Evolutionary conservation across 208 protist species (phyloP).

Genomic region (Balamuthia mandrillaris): DNA sequence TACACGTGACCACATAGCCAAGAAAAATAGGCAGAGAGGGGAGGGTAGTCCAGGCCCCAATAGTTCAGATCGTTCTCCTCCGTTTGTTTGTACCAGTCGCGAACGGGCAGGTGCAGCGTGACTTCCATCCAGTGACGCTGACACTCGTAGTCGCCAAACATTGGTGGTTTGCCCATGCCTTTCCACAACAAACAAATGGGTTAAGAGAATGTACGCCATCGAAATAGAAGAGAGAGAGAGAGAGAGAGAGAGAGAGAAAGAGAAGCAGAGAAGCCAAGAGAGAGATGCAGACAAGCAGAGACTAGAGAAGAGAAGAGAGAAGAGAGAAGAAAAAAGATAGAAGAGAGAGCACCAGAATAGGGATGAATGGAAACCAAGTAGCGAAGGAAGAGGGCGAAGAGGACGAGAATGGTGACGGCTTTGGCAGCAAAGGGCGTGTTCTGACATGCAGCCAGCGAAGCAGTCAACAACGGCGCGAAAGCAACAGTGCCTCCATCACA

Average conservation of each 20-base stretch:
- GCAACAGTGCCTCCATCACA: not conserved
- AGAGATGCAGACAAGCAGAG: not conserved
- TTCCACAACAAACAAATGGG: not conserved
- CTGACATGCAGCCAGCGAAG: not conserved
- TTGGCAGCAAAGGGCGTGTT: not conserved
- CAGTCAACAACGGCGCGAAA: not conserved
- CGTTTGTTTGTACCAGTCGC: slow-evolving; percentile 60
- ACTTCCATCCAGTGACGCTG: slow-evolving; percentile 92
- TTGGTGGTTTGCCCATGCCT: slow-evolving; percentile 64
- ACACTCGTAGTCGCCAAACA: slow-evolving; percentile 89
- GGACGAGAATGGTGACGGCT: not conserved
- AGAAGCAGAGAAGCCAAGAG: not conserved
- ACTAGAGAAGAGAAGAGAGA: not conserved
- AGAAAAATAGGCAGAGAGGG: slow-evolving; percentile 81
- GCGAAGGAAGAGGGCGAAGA: not conserved
- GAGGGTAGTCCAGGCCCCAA: slow-evolving; percentile 93
- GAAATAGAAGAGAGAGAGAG: not conserved
- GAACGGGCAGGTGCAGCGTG: not conserved
- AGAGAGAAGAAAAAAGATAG: not conserved
- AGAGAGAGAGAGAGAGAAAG: not conserved
- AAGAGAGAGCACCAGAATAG: not conserved
- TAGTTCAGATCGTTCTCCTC: slow-evolving; percentile 81
- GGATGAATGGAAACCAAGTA: not conserved
- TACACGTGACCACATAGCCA: slow-evolving; percentile 70
- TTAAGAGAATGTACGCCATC: not conserved